A percentile compares a stretch with the other conserved stretches of the same genome.
phyloP scores from a whole-genome alignment of 2,329 filamentous ascomycete genomes.

The Zymoseptoria crescenta region DNA sequence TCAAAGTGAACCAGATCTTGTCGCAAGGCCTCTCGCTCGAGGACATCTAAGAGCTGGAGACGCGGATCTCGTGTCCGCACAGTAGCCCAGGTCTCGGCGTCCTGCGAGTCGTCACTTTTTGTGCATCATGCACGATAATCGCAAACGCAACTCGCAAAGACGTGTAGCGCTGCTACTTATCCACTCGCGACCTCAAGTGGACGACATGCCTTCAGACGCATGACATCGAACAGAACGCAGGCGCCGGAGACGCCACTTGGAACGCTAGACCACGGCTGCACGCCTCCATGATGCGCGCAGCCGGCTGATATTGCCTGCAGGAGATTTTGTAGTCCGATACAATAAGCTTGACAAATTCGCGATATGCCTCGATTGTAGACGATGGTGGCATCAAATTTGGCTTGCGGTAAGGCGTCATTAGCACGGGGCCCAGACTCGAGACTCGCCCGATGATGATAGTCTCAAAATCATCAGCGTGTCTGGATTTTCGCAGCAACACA shows the following conservation, averaged over 20 bases:
- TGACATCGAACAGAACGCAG: not conserved
- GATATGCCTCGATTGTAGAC: not conserved
- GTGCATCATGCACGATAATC: not conserved
- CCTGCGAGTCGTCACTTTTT: not conserved
- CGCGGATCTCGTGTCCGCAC: not conserved
- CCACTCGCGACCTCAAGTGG: not conserved
- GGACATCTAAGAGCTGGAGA: not conserved
- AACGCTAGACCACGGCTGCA: not conserved
- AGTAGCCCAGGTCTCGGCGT: not conserved
- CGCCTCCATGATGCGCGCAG: not conserved
- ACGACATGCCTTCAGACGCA: not conserved
- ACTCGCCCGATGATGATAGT: not conserved
- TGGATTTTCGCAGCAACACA: too few relatives aligned
- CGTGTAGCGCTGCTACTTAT: too few relatives aligned
- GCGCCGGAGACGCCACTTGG: not conserved
- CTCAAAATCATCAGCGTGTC: too few relatives aligned
- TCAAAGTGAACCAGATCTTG: not conserved
- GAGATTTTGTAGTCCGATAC: not conserved
- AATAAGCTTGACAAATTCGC: not conserved
- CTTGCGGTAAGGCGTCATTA: too few relatives aligned
- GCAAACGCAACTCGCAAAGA: too few relatives aligned
- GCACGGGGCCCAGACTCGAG: not conserved
- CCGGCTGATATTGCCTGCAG: not conserved
- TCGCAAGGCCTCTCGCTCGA: not conserved
- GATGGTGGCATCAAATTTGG: too few relatives aligned